A percentile compares a stretch with the other conserved stretches of the same genome.
These are phyloP conservation scores for Clarireedia sp. DNA, from an alignment of 2,329 filamentous ascomycete genomes.

Conservation along the genomic window DNA sequence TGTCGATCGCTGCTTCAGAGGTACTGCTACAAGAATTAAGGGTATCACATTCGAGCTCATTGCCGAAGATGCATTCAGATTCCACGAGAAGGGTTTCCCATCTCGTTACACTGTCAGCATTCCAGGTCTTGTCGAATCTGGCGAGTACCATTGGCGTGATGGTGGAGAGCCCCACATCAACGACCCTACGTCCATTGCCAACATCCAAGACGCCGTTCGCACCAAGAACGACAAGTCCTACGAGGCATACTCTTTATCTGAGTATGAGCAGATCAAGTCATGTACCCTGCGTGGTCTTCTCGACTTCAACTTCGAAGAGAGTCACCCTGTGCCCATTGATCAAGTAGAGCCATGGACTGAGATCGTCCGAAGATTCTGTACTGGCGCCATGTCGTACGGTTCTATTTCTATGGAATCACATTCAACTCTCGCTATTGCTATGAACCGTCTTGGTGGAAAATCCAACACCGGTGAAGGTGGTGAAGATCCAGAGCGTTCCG, in stretches of 20 bases:
- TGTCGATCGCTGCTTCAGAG: slow-evolving; percentile 89
- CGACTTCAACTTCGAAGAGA: slow-evolving; percentile 91
- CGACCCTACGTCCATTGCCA: slow-evolving; percentile 88
- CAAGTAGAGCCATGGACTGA: slow-evolving; percentile 98
- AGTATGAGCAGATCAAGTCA: slow-evolving; percentile 94
- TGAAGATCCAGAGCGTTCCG: slow-evolving; percentile 85
- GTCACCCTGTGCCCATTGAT: slow-evolving; percentile 79
- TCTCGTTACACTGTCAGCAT: slow-evolving; percentile 68
- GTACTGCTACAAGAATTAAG: slow-evolving; percentile 88
- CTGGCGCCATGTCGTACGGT: slow-evolving; percentile 96
- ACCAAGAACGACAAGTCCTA: slow-evolving; percentile 99
- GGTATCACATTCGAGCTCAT: slow-evolving; percentile 91
- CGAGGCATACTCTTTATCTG: slow-evolving; percentile 86
- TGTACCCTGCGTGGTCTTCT: slow-evolving; percentile 91
- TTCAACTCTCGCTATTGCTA: slow-evolving; percentile 88
- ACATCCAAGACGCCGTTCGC: slow-evolving; percentile 92
- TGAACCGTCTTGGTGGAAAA: slow-evolving; percentile 94
- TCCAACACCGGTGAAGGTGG: slow-evolving; percentile 97
- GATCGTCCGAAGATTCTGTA: slow-evolving; percentile 92
- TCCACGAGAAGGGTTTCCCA: slow-evolving; percentile 90
- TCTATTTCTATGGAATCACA: slow-evolving; percentile 99
- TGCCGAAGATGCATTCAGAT: slow-evolving; percentile 86
- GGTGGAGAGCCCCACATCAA: slow-evolving; percentile 94
- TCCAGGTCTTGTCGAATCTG: slow-evolving; percentile 79
- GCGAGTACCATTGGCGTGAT: slow-evolving; percentile 97